Conservation (phyloP, 495 filamentous ascomycete species). For the Clohesyomyces aquaticus region DNA sequence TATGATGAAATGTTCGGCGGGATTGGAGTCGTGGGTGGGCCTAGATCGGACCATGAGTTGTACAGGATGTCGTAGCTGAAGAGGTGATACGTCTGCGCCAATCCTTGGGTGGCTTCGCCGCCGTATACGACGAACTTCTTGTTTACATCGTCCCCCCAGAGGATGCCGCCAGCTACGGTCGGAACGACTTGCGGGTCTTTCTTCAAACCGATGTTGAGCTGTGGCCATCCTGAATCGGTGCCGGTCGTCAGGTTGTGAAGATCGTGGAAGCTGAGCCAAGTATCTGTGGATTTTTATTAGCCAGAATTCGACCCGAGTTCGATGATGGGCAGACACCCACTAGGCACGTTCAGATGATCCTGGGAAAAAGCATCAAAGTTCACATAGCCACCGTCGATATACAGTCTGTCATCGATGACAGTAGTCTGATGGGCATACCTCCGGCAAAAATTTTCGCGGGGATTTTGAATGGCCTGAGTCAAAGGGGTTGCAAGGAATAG, state of each 20-base stretch:
- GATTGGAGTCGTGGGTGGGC: neutral
- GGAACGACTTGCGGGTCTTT: neutral
- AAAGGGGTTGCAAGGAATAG: neutral
- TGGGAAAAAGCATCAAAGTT: neutral
- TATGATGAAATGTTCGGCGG: neutral
- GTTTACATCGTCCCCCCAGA: neutral
- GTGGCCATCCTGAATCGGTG: neutral
- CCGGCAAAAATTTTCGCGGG: neutral
- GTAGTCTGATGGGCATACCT: neutral
- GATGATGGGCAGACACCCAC: neutral
- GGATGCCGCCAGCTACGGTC: neutral
- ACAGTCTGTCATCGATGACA: neutral
- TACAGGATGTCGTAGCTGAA: neutral
- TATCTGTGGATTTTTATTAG: neutral
- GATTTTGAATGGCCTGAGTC: neutral
- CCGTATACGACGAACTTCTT: neutral
- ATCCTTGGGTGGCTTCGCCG: neutral
- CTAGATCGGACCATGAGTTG: constrained; percentile 1
- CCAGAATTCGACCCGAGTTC: neutral
- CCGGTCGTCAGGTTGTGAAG: neutral
- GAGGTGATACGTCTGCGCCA: neutral
- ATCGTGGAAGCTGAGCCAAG: neutral
- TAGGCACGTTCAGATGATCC: neutral
- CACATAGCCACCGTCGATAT: neutral
- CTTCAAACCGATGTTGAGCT: neutral